phyloP scores from a whole-genome alignment of 2,329 filamentous ascomycete genomes.

The Botryotinia narcissicola region DNA sequence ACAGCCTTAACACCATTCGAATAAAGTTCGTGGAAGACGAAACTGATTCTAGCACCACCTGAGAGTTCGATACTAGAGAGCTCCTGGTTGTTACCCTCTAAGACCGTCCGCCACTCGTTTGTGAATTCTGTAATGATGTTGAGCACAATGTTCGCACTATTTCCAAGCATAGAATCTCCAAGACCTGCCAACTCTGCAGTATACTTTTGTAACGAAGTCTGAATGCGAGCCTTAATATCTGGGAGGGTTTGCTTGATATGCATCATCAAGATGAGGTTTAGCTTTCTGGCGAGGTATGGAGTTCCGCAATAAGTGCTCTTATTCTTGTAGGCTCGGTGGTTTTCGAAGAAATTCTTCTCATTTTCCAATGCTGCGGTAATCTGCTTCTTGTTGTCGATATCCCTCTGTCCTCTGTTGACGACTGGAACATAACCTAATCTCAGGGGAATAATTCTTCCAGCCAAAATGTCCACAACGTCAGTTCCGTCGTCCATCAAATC shows the following conservation, averaged over 20 bases:
- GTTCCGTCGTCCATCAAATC: constrained; percentile 99
- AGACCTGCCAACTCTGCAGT: constrained; percentile 74
- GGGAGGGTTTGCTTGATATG: constrained; percentile 99
- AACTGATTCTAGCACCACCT: constrained; percentile 95
- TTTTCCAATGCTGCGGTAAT: constrained; percentile 89
- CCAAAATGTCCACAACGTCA: constrained; percentile 97
- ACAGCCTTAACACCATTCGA: constrained; percentile 96
- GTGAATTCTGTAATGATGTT: constrained; percentile 99
- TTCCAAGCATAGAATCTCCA: constrained; percentile 92
- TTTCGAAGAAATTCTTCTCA: constrained; percentile 96
- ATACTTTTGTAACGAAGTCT: constrained; percentile 93
- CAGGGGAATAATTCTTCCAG: constrained; percentile 93
- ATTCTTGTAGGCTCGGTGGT: constrained; percentile 97
- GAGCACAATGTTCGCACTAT: constrained; percentile 92
- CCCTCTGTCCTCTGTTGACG: constrained; percentile 94
- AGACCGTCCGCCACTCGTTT: constrained; percentile 92
- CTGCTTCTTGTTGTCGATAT: constrained; percentile 97
- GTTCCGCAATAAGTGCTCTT: constrained; percentile 99
- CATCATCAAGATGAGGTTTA: constrained; percentile 99
- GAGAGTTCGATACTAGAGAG: constrained; percentile 92
- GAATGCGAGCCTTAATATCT: constrained; percentile 96
- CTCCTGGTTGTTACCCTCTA: constrained; percentile 96
- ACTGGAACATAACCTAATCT: constrained; percentile 95
- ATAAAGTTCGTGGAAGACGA: constrained; percentile 98
- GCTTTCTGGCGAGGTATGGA: constrained; percentile 91